Evolutionary conservation across 495 filamentous ascomycete species (phyloP), one percentile per base, ranked within the genome.

Genomic region (Poronia punctata): DNA sequence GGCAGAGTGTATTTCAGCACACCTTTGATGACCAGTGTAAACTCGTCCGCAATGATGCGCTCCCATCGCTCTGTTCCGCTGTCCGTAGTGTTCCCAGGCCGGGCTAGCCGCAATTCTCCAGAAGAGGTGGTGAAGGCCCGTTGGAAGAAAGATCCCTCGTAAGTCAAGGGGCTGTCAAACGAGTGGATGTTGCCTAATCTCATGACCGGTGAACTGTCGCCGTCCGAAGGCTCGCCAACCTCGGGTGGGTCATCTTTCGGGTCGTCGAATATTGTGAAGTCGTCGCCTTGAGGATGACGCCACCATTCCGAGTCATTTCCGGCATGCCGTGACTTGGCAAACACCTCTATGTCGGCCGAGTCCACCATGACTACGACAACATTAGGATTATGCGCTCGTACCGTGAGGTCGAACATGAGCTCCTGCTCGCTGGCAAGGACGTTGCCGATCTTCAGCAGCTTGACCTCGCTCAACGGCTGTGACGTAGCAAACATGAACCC

Each of bases 401-500:
- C 84, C n/a, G 83, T 78, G 7, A 97, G 67, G 53, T 98, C 90
- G 46, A 98, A 70, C 82, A 98, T 97, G 14, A 98, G 72, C 54
- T 97, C 93, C 60, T 95, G 85, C 56, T 95, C 83, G 46, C 86
- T 94, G 5, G 88, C 88, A 21, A 97, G 74, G 12, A 98, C 87
- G 50, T 95, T 89, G 48, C 81, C 77, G 45, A 98, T 84, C 26
- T 80, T 79, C 27, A 80, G 59, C 20, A 97, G 70, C 30, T 78
- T 67, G 38, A 97, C 82, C 30, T 85, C 78, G 27, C 79, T 64
- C 8, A 98, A 71, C 6, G 88, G 82, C 46, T 93, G 88, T n/a
- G 88, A 93, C 26, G 88, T 88, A 14, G 88, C 82, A 48, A 93
- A 79, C 54, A 96, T 72, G 62, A 97, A 94, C 10, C 83, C 86